phyloP scores from a whole-genome alignment of 495 filamentous ascomycete species.

The Aspergillus taichungensis region DNA sequence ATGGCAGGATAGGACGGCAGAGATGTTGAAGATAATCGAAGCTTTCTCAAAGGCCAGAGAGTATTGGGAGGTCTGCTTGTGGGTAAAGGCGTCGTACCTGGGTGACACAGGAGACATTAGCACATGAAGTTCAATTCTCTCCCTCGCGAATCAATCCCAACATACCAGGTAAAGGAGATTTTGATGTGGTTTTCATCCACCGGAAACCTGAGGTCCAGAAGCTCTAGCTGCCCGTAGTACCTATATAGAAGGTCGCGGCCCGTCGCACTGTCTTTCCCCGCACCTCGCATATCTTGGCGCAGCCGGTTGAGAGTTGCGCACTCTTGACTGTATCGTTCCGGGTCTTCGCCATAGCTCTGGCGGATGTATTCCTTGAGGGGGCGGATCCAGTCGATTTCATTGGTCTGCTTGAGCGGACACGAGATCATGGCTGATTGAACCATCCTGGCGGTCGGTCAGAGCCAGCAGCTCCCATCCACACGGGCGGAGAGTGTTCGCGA shows the following conservation, averaged over 20 bases:
- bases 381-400: constrained; percentile 96
- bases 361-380: constrained; percentile 92
- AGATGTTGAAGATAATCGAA: constrained; percentile 99
- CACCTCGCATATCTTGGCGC: constrained; percentile 96
- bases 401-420: constrained; percentile 91
- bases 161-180: constrained; percentile 94
- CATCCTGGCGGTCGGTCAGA: constrained; percentile 44
- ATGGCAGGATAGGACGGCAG: constrained; percentile 92
- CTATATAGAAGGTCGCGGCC: constrained; percentile 90
- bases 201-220: constrained; percentile 89
- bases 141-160: background rate
- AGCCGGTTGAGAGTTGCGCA: constrained; percentile 93
- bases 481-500: constrained; percentile 4
- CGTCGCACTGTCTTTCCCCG: constrained; percentile 91
- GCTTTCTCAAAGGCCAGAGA: constrained; percentile 97
- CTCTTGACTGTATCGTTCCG: constrained; percentile 88
- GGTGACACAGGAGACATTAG: background rate
- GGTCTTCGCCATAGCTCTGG: constrained; percentile 90
- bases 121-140: background rate
- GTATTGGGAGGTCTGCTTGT: constrained; percentile 91
- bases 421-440: constrained; percentile 86
- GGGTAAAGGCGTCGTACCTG: constrained; percentile 98
- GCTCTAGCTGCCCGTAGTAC: constrained; percentile 94
- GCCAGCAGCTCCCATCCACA: constrained; percentile 35
- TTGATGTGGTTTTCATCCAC: constrained; percentile 99